Percentiles rank a stretch among this genome's conserved stretches.
Conservation (phyloP, 768 basidiomycete genomes). For the Amanita exitialis region DNA sequence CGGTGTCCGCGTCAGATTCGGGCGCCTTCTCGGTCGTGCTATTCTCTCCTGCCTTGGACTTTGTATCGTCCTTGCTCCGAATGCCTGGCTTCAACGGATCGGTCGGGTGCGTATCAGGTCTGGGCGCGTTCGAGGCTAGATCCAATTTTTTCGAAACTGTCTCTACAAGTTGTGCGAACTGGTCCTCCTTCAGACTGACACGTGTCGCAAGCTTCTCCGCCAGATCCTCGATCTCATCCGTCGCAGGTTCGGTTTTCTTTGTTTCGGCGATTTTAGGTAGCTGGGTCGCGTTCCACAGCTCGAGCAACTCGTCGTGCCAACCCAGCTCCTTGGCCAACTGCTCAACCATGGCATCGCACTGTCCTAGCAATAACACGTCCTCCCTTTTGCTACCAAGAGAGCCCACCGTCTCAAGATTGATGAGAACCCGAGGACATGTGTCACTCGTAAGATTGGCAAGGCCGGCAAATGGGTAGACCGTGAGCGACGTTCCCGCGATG, state of each 20-base stretch:
- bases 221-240: slow-evolving; percentile 3
- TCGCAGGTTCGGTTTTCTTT: slow-evolving; percentile 5
- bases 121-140: not conserved
- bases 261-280: slow-evolving; percentile 7
- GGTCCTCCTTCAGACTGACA: not conserved
- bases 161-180: not conserved
- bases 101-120: not conserved
- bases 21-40: not conserved
- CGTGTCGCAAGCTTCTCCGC: not conserved
- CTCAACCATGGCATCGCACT: slow-evolving; percentile 60
- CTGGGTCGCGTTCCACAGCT: slow-evolving; percentile 43
- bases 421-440: slow-evolving; percentile 70
- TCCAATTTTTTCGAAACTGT: no score
- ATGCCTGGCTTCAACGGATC: not conserved
- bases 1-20: not conserved
- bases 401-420: slow-evolving; percentile 82
- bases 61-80: not conserved
- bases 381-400: slow-evolving; percentile 41
- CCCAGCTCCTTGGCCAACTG: slow-evolving; percentile 59
- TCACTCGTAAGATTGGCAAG: slow-evolving; percentile 48
- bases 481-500: slow-evolving; percentile 85
- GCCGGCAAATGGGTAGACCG: slow-evolving; percentile 80
- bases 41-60: not conserved
- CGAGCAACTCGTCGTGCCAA: slow-evolving; percentile 58
- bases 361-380: slow-evolving; percentile 57